A percentile compares a stretch with the other conserved stretches of the same genome.
These are phyloP conservation scores for Rhynchospora pubera DNA, from an alignment of 176 grass and related monocot species.

Conservation along the genomic window DNA sequence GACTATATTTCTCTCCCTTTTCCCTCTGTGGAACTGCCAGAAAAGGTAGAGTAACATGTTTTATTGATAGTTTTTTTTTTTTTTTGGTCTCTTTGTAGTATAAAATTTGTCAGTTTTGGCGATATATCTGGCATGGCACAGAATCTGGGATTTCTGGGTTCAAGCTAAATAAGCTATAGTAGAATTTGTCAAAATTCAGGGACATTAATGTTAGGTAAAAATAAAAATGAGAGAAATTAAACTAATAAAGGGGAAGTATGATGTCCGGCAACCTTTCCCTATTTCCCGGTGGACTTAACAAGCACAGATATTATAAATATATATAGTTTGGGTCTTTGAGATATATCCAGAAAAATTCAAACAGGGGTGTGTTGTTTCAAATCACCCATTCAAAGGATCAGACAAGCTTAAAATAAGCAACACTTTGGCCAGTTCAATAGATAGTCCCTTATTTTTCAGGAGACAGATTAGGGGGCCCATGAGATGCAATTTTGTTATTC, in stretches of 20 bases:
- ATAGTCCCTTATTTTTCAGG: background rate
- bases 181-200: background rate
- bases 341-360: too few relatives aligned
- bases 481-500: background rate
- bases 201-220: too few relatives aligned
- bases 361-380: too few relatives aligned
- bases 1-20: slow-evolving; percentile 75
- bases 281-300: background rate
- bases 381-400: too few relatives aligned
- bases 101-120: background rate
- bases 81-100: too few relatives aligned
- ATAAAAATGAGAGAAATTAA: too few relatives aligned
- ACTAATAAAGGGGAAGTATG: too few relatives aligned
- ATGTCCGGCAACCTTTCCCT: background rate
- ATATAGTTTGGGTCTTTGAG: too few relatives aligned
- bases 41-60: slow-evolving; percentile 80
- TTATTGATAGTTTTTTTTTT: too few relatives aligned
- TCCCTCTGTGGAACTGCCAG: slow-evolving; percentile 91
- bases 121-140: background rate
- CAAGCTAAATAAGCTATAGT: background rate
- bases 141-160: background rate
- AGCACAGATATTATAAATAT: background rate
- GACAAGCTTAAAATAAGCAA: background rate
- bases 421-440: background rate
- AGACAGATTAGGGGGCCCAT: background rate